A percentile compares a stretch with the other conserved stretches of the same genome.
These are phyloP conservation scores for Cutaneotrichosporon dermatis DNA, from an alignment of 1,284 basidiomycete genomes.

Conservation along the genomic window DNA sequence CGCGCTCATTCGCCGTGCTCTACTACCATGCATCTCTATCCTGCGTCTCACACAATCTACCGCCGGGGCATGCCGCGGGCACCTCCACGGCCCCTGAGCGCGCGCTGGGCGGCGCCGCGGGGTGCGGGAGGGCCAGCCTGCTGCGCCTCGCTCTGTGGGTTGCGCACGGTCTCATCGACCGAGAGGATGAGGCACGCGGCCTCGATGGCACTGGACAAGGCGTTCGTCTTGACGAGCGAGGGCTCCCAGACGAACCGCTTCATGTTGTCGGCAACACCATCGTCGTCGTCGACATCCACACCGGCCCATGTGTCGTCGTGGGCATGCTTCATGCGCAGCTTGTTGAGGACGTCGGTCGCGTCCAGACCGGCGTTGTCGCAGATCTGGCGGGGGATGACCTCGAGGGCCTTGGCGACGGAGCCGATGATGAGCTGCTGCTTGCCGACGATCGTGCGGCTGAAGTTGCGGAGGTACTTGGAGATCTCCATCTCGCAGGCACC, in stretches of 20 bases:
- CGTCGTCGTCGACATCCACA: conserved; percentile 91
- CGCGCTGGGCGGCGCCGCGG: conserved; percentile 74
- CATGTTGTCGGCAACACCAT: conserved; percentile 92
- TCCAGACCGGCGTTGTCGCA: conserved; percentile 98
- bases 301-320: conserved; percentile 82
- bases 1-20: not conserved
- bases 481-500: conserved; percentile 99
- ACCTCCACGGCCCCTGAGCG: conserved; percentile 62
- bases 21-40: conserved; percentile 6
- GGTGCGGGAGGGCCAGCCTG: conserved; percentile 72
- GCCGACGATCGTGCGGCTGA: conserved; percentile 88
- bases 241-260: conserved; percentile 99
- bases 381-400: conserved; percentile 96
- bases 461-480: conserved; percentile 83
- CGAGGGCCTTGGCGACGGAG: conserved; percentile 95
- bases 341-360: conserved; percentile 95
- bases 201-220: conserved; percentile 89
- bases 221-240: conserved; percentile 90
- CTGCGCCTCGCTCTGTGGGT: conserved; percentile 75
- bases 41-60: conserved; percentile 5
- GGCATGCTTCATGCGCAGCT: conserved; percentile 94
- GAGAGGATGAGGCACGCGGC: conserved; percentile 92
- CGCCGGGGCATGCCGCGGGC: conserved; percentile 9
- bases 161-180: conserved; percentile 90
- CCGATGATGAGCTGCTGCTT: conserved; percentile 92